phyloP scores from a whole-genome alignment of 129 eudicot species.

The Tagetes patula region DNA sequence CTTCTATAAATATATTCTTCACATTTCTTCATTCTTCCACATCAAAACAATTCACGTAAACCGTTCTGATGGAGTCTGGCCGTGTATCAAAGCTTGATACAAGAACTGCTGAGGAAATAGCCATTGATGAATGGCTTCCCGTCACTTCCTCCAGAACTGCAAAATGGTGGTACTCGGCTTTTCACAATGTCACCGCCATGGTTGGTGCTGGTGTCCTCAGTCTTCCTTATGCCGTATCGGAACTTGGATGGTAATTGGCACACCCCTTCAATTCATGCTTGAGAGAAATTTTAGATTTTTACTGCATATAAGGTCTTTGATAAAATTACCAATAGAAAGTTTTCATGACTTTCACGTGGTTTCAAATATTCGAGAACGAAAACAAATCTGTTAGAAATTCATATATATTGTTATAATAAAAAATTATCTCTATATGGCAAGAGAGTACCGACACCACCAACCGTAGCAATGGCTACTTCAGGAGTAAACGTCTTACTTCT shows the following conservation, averaged over 20 bases:
- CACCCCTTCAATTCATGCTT: neutral
- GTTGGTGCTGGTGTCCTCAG: slow-evolving; percentile 84
- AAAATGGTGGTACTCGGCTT: slow-evolving; percentile 70
- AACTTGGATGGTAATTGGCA: slow-evolving; percentile 55
- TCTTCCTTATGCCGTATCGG: slow-evolving; percentile 63
- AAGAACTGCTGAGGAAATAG: slow-evolving; percentile 42
- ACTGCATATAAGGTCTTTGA: neutral
- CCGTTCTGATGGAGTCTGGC: slow-evolving; percentile 14
- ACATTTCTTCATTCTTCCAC: neutral
- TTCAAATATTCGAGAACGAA: too few relatives aligned
- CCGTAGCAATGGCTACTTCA: too few relatives aligned
- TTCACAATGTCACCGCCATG: slow-evolving; percentile 86
- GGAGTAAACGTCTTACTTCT: too few relatives aligned
- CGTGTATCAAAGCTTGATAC: slow-evolving; percentile 19
- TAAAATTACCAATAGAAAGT: neutral
- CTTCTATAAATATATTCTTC: slow-evolving; percentile 16
- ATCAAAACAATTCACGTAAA: slow-evolving; percentile 3
- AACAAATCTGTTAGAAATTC: too few relatives aligned
- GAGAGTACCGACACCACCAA: too few relatives aligned
- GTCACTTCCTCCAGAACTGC: slow-evolving; percentile 60
- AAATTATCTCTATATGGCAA: too few relatives aligned
- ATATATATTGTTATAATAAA: too few relatives aligned
- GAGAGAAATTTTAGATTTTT: too few relatives aligned
- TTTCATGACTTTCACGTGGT: neutral
- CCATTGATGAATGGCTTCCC: slow-evolving; percentile 76